These are phyloP conservation scores for Closterium sp. DNA, from an alignment of 139 green algal species.

Conservation along the genomic window DNA sequence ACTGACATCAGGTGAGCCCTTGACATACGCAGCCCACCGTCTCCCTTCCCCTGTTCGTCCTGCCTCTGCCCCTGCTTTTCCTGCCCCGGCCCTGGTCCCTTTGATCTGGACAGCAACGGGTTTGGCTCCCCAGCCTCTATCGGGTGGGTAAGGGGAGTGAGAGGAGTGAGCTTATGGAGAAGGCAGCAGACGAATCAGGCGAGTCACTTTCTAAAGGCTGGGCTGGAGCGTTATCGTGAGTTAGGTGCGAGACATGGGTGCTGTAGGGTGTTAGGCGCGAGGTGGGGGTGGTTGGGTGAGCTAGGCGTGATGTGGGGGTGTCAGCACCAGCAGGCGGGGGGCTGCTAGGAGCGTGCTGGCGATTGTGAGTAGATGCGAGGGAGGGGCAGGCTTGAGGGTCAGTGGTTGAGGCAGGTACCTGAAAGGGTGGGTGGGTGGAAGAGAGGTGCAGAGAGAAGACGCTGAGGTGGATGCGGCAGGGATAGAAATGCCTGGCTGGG, in stretches of 20 bases:
- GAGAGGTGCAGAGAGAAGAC: too few relatives aligned
- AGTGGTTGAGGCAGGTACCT: neutral
- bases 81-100: too few relatives aligned
- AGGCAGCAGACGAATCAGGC: neutral
- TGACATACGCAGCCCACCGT: neutral
- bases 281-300: neutral
- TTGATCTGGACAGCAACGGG: too few relatives aligned
- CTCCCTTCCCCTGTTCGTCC: too few relatives aligned
- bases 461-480: neutral
- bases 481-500: too few relatives aligned
- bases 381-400: neutral
- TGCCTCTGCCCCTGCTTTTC: too few relatives aligned
- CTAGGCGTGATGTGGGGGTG: neutral
- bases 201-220: neutral
- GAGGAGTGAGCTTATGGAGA: neutral
- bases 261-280: neutral
- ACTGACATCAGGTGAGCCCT: neutral
- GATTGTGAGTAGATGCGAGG: neutral
- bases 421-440: too few relatives aligned
- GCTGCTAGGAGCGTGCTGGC: neutral
- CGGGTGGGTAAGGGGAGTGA: neutral
- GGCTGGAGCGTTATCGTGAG: neutral
- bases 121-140: neutral
- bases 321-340: neutral
- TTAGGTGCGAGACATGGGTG: neutral